Percentiles rank a stretch among this genome's conserved stretches.
Conservation (phyloP, 2,329 filamentous ascomycete species). For the Verticillium longisporum region DNA sequence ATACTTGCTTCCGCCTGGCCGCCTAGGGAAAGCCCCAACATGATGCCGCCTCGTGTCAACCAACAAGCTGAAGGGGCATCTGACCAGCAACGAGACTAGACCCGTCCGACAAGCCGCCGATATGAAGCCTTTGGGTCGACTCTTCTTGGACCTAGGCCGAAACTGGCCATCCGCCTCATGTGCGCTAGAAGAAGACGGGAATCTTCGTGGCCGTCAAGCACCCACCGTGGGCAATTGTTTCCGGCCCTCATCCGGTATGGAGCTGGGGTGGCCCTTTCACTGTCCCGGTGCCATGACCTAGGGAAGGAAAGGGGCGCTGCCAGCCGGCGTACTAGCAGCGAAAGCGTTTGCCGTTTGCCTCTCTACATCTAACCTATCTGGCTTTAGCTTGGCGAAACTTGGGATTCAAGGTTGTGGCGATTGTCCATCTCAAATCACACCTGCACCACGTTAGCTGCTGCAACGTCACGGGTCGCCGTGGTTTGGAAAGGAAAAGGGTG, state of each 20-base stretch:
- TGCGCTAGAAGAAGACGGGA: not conserved
- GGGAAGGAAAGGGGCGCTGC: not conserved
- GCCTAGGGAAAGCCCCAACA: not conserved
- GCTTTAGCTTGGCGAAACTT: not conserved
- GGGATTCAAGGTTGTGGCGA: not conserved
- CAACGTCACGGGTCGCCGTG: not conserved
- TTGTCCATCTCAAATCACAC: not conserved
- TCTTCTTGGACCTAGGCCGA: not conserved
- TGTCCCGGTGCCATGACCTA: not conserved
- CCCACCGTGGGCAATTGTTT: not conserved
- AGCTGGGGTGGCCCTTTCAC: not conserved
- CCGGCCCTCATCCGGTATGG: not conserved
- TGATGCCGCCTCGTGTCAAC: not conserved
- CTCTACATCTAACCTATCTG: not conserved
- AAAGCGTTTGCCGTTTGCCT: not conserved
- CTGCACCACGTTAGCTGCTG: not conserved
- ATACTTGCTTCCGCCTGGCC: not conserved
- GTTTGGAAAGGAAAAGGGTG: not conserved
- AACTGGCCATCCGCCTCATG: not conserved
- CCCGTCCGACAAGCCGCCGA: not conserved
- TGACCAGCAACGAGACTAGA: not conserved
- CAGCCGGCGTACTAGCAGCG: not conserved
- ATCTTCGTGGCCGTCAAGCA: not conserved
- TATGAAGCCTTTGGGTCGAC: not conserved
- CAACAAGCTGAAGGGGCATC: not conserved